Percentiles rank a stretch among this genome's conserved stretches.
Evolutionary conservation across 192 early-diverging fungal genomes (phyloP).

Genomic region (Neocallimastix lanati): DNA sequence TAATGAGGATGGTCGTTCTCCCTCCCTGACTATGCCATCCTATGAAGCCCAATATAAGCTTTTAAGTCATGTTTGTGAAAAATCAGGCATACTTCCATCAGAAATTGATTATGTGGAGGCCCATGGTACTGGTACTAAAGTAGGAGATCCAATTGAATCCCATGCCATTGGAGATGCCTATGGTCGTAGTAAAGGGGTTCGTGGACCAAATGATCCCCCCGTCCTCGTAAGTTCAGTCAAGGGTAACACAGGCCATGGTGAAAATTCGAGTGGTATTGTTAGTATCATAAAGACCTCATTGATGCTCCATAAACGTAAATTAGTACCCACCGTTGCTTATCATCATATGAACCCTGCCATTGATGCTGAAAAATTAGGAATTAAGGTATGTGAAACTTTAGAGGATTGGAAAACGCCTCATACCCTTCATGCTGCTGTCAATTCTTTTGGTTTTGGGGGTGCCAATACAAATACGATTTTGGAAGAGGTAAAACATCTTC

Average conservation of each 20-base stretch:
- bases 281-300: slow-evolving; percentile 9
- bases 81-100: background rate
- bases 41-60: background rate
- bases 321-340: slow-evolving; percentile 9
- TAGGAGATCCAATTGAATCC: slow-evolving; percentile 4
- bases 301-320: slow-evolving; percentile 6
- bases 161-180: background rate
- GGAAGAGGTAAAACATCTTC: background rate
- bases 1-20: slow-evolving; percentile 11
- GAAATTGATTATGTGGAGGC: slow-evolving; percentile 1
- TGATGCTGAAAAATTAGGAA: slow-evolving; percentile 4
- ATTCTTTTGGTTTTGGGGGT: slow-evolving; percentile 12
- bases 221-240: slow-evolving; percentile 1
- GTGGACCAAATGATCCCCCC: slow-evolving; percentile 1
- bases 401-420: slow-evolving; percentile 4
- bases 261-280: slow-evolving; percentile 4
- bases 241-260: slow-evolving; percentile 3
- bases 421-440: slow-evolving; percentile 5
- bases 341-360: slow-evolving; percentile 7
- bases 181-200: background rate
- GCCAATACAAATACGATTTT: slow-evolving; percentile 11
- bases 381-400: slow-evolving; percentile 8
- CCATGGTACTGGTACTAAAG: slow-evolving; percentile 6
- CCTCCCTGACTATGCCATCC: background rate
- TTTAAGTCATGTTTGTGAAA: background rate